These are phyloP conservation scores for Coemansia reversa DNA, from an alignment of 192 early-diverging fungal species.

Conservation along the genomic window DNA sequence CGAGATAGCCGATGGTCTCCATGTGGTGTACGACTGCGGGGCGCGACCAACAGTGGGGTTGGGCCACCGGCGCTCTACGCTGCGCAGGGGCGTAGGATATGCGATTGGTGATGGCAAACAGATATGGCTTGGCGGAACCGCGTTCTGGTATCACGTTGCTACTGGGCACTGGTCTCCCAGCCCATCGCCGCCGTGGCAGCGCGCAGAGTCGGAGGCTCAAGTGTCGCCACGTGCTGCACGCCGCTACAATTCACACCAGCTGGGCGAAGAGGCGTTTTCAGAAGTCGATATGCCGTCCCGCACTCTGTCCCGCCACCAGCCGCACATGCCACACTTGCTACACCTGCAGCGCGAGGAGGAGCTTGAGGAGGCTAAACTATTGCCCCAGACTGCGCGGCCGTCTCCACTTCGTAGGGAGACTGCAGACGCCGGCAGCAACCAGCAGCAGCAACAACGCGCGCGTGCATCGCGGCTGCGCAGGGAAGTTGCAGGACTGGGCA, in stretches of 20 bases:
- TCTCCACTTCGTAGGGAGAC: too few relatives aligned
- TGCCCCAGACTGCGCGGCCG: too few relatives aligned
- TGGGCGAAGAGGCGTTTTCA: too few relatives aligned
- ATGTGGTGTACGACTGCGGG: conserved; percentile 14
- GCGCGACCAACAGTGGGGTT: conserved; percentile 14
- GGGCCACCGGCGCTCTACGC: conserved; percentile 17
- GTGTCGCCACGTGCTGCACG: background rate
- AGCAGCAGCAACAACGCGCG: too few relatives aligned
- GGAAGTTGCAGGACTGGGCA: too few relatives aligned
- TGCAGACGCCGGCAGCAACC: too few relatives aligned
- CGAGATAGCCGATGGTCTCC: conserved; percentile 27
- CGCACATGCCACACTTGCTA: too few relatives aligned
- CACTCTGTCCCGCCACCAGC: too few relatives aligned
- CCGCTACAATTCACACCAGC: background rate
- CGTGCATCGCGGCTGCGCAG: too few relatives aligned
- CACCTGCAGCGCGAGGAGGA: too few relatives aligned
- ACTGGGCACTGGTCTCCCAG: conserved; percentile 12
- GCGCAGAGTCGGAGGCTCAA: background rate
- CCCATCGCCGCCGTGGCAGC: conserved; percentile 43
- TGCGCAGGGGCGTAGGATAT: conserved; percentile 16
- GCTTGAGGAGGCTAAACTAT: too few relatives aligned
- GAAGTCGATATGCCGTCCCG: too few relatives aligned
- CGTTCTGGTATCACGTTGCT: conserved; percentile 41
- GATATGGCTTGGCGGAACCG: conserved; percentile 18
- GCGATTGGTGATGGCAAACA: conserved; percentile 40